Percentiles rank a stretch among this genome's conserved stretches.
These are phyloP conservation scores for Wickerhamomyces chambardii DNA, from an alignment of 805 yeast genomes.

Conservation along the genomic window DNA sequence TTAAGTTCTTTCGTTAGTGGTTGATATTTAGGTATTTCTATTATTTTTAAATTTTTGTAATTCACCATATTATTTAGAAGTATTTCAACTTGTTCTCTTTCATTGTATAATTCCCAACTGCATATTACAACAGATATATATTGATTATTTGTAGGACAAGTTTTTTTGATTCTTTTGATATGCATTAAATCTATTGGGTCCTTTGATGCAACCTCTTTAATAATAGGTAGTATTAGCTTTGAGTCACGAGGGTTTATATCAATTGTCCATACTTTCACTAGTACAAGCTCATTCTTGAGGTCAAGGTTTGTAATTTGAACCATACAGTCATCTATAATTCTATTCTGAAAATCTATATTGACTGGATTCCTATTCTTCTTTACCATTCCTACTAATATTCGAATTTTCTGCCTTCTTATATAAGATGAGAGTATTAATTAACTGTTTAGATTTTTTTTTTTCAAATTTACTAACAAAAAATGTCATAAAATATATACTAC, in stretches of 20 bases:
- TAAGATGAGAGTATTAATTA: no score
- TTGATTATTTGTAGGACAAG: slow-evolving; percentile 27
- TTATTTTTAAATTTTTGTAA: slow-evolving; percentile 12
- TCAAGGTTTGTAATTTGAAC: slow-evolving; percentile 30
- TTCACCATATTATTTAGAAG: no score
- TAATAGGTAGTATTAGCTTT: slow-evolving; percentile 11
- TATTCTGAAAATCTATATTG: slow-evolving; percentile 34
- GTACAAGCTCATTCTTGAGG: slow-evolving; percentile 13
- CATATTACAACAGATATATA: slow-evolving; percentile 38
- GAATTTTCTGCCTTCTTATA: no score
- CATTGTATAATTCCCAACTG: slow-evolving; percentile 24
- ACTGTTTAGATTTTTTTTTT: no score
- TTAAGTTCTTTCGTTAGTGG: slow-evolving; percentile 69
- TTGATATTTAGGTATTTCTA: slow-evolving; percentile 45
- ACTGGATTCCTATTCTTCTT: slow-evolving; percentile 23
- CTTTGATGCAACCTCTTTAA: slow-evolving; percentile 13
- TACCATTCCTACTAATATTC: no score
- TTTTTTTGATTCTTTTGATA: slow-evolving; percentile 53
- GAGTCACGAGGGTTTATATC: slow-evolving; percentile 30
- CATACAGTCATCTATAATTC: slow-evolving; percentile 34
- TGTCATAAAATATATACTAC: no score
- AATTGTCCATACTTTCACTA: slow-evolving; percentile 39
- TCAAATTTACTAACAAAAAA: no score
- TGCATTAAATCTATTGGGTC: slow-evolving; percentile 26
- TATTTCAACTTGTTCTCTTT: no score